Base-by-base conservation (phyloP, 352 stramenopile genomes). In the Phytophthora tentaculata region DNA sequence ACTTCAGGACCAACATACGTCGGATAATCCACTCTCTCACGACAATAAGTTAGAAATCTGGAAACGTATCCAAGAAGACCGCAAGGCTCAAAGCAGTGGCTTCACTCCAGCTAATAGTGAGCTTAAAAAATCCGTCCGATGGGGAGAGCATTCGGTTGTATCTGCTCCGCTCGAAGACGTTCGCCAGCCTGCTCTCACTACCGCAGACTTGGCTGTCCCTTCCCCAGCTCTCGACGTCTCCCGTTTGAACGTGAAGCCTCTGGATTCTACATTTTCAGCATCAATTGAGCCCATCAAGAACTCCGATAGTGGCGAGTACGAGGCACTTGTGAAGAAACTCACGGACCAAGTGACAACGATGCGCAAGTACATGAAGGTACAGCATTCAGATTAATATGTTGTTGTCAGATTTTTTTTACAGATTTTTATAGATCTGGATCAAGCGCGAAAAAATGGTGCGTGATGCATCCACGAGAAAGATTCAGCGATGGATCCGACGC, bases 301-400 rank as follows among this genome's bases (percentile, higher is more conserved):
- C 24, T 61, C 37, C 32, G 43, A 47, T 51, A 20, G 20, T 49
- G 19, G 17, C 6, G 68, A 67, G 9, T 54, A 64, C 29, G 61
- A 74, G 19, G 50, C 29, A 1, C 48, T 69, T 5, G n/a, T 60
- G 32, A 70, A 67, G 23, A 73, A 59, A 45, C 64, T 92, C 2
- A 73, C 71, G 5, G 80, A 89, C 4, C 82, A 92, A 55, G 59
- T 91, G 16, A 35, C 54, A 0, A 73, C 70, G 14, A 86, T 92
- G 69, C 80, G 84, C 67, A 90, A 90, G 57, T 92, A 91, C 65
- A 83, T 90, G 58, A 92, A 90, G 37, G 84, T 88, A 60, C 17
- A 2, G 2, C 22, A 7, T 49, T 29, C 10, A 3, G 17, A n/a
- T 17, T 14, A 13, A 2, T n/a, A 19, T 32, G 12, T 50, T 50